Evolutionary conservation across 2,329 filamentous ascomycete genomes (phyloP), one percentile per base, ranked within the genome.

Genomic region (Fusarium oligoseptatum): DNA sequence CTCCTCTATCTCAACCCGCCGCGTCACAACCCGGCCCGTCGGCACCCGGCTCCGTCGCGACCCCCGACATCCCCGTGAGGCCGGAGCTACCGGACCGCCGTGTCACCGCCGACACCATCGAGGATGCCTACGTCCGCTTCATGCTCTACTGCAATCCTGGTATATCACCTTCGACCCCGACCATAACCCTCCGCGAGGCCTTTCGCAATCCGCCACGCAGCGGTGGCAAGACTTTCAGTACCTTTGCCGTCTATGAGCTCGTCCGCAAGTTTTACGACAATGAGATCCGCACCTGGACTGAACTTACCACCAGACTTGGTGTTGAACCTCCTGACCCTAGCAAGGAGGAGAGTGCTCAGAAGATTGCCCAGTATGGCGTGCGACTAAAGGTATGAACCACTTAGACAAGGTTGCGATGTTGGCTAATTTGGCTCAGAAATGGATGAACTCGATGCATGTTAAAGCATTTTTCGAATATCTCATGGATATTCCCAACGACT

Each of bases 361-460:
- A 98, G 82, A 93, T 98, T 67, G 95, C 97, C 81, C 95, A 98
- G 82, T 98, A 98, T 85, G 95, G 94, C 50, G 95, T 98, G 56
- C 90, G 95, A 68, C 85, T 98, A 67, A 98, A 98, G 90, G 94
- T 95, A 69, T 71, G 75, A 50, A 45, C 67, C 60, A 41, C 64
- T 52, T 62, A 20, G 60, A 36, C 37, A 60, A 55, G 50, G 32
- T 36, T 55, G 14, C n/a, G 63, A 32, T 50, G 20, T 27, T 1
- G 9, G 34, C 65, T 73, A 66, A 75, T 43, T 12, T 5, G 55
- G n/a, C 56, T 43, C 78, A 94, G 94, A 92, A 96, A 80, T 98
- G 95, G 95, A 97, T 98, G 94, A 94, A 95, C 81, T 95, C 95
- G 6, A 96, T 97, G 93, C 95, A 98, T 81, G 91, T 98, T 62